Evolutionary conservation across 495 filamentous ascomycete species (phyloP).

Genomic region (Aspergillus mulundensis): DNA sequence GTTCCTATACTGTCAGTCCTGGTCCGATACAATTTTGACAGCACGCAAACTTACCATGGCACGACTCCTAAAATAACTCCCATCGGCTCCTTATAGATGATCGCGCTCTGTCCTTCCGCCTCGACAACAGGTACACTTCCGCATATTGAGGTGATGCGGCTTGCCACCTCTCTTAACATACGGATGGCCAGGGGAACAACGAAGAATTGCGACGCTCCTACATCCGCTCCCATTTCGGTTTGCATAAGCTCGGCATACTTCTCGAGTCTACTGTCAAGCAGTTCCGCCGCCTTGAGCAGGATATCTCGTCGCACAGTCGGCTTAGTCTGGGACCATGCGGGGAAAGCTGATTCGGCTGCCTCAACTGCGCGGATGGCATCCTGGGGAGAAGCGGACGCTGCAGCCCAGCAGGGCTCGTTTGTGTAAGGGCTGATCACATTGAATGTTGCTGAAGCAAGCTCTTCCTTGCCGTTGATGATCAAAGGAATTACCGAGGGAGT

Average conservation of each 20-base stretch:
- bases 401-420: conserved; percentile 57
- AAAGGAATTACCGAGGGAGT: conserved; percentile 53
- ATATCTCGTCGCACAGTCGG: conserved; percentile 64
- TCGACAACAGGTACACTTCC: conserved; percentile 60
- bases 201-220: conserved; percentile 47
- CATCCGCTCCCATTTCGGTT: conserved; percentile 65
- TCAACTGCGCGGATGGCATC: conserved; percentile 62
- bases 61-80: conserved; percentile 79
- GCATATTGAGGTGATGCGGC: conserved; percentile 55
- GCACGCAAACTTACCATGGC: conserved; percentile 58
- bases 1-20: conserved; percentile 41
- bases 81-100: conserved; percentile 73
- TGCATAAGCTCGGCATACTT: conserved; percentile 60
- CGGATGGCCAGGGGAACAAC: conserved; percentile 57
- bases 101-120: conserved; percentile 53
- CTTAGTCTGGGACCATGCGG: conserved; percentile 64
- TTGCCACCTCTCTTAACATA: conserved; percentile 67
- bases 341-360: conserved; percentile 65
- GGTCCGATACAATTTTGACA: neutral
- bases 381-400: conserved; percentile 54
- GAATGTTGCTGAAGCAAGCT: conserved; percentile 53
- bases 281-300: conserved; percentile 65
- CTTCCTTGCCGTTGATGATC: conserved; percentile 66
- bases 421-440: conserved; percentile 64
- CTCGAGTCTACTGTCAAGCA: conserved; percentile 57